These are phyloP conservation scores for Peronosclerospora sorghi DNA, from an alignment of 352 stramenopile genomes.

Conservation along the genomic window DNA sequence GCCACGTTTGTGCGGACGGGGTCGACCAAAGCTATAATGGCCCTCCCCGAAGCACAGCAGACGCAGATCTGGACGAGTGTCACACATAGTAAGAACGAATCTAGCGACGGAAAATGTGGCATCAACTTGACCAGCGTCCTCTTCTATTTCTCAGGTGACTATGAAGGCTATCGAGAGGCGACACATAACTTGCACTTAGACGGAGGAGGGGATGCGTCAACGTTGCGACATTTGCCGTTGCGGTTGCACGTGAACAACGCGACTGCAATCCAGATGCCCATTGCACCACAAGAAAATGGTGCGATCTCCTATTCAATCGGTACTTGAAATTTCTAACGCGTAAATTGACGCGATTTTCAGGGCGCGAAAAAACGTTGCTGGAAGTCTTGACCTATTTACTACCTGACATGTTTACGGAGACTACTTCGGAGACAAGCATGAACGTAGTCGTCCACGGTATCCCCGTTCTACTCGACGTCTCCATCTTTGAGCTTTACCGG, in stretches of 20 bases:
- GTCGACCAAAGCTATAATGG: conserved; percentile 76
- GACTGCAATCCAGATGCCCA: conserved; percentile 61
- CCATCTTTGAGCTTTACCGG: conserved; percentile 50
- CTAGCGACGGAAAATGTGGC: background rate
- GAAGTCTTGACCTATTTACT: conserved; percentile 49
- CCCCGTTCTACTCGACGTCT: conserved; percentile 29
- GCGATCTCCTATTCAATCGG: too few species aligned
- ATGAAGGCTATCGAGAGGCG: conserved; percentile 38
- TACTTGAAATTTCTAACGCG: too few species aligned
- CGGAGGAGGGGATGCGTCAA: conserved; percentile 21
- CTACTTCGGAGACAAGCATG: background rate
- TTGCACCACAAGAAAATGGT: conserved; percentile 38
- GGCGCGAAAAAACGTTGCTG: conserved; percentile 30
- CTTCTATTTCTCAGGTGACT: conserved; percentile 23
- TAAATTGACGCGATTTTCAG: conserved; percentile 5
- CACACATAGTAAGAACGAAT: conserved; percentile 34
- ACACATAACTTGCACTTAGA: conserved; percentile 35
- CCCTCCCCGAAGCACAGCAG: conserved; percentile 65
- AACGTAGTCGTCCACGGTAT: conserved; percentile 50
- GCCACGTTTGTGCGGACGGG: conserved; percentile 58
- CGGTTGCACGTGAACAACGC: conserved; percentile 48
- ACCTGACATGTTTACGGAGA: conserved; percentile 41
- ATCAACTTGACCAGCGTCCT: background rate
- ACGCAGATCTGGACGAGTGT: conserved; percentile 74
- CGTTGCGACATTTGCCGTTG: conserved; percentile 43